phyloP scores from a whole-genome alignment of 257 asterid species.

The Knoxia roxburghii region DNA sequence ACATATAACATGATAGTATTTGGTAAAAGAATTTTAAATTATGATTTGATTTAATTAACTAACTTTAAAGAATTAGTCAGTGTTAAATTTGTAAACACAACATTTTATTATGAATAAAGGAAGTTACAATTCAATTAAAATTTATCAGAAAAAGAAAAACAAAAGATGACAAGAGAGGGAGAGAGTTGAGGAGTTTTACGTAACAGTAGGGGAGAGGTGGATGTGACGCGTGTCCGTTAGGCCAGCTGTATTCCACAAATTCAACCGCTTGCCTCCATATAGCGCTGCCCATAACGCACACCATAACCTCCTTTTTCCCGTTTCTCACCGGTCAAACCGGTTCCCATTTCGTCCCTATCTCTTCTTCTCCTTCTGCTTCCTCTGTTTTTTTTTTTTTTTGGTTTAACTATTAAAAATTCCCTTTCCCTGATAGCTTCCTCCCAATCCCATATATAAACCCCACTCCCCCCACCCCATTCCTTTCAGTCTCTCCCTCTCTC shows the following conservation, averaged over 20 bases:
- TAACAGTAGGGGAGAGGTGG: constrained; percentile 11
- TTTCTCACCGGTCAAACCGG: constrained; percentile 24
- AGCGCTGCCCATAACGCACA: constrained; percentile 60
- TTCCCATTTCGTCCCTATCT: constrained; percentile 22
- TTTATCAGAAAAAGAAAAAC: background rate
- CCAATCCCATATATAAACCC: constrained; percentile 19
- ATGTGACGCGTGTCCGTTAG: constrained; percentile 77
- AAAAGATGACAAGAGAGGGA: background rate
- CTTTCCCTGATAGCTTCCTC: too few species aligned
- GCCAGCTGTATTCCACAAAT: constrained; percentile 82
- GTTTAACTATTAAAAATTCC: too few species aligned
- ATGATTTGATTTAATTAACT: too few species aligned
- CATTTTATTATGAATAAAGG: too few species aligned
- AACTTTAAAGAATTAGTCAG: too few species aligned
- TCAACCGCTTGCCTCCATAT: constrained; percentile 45
- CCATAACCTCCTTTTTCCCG: constrained; percentile 1
- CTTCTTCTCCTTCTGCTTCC: background rate
- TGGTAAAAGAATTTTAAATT: too few species aligned
- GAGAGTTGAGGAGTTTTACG: background rate
- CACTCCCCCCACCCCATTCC: background rate
- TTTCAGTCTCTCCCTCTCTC: background rate
- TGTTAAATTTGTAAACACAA: too few species aligned
- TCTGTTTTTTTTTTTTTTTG: too few species aligned
- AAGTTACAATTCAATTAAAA: too few species aligned
- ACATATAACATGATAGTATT: too few species aligned